These are phyloP conservation scores for Podospora appendiculata DNA, from an alignment of 495 filamentous ascomycete species.

Conservation along the genomic window DNA sequence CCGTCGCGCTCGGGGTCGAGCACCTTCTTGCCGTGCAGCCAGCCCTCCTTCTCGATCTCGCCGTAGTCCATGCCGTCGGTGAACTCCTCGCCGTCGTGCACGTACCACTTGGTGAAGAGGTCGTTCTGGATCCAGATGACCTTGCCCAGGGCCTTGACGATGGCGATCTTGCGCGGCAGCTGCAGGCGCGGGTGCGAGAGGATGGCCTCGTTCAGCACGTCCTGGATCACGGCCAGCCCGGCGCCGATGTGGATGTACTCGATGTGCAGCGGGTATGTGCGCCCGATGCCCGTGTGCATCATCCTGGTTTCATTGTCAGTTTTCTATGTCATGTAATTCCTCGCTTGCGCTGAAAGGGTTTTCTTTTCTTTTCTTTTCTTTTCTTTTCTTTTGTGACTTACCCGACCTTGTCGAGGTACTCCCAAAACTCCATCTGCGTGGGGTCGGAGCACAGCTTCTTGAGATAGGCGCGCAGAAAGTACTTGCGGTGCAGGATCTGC, in stretches of 20 bases:
- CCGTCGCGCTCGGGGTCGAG: conserved; percentile 19
- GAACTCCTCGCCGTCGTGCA: conserved; percentile 64
- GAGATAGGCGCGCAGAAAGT: conserved; percentile 66
- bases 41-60: conserved; percentile 56
- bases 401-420: conserved; percentile 73
- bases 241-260: conserved; percentile 71
- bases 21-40: conserved; percentile 38
- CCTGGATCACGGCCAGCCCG: conserved; percentile 61
- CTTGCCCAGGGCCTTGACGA: conserved; percentile 55
- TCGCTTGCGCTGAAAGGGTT: no score
- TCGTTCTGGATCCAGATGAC: conserved; percentile 72
- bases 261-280: conserved; percentile 58
- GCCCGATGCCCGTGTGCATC: conserved; percentile 63
- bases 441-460: conserved; percentile 64
- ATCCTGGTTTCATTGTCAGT: conserved; percentile 32
- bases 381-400: no score
- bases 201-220: conserved; percentile 66
- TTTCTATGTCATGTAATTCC: no score
- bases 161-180: conserved; percentile 55
- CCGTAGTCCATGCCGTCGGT: conserved; percentile 50
- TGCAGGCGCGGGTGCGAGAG: conserved; percentile 59
- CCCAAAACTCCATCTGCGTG: conserved; percentile 66
- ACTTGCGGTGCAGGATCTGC: conserved; percentile 67
- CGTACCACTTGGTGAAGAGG: conserved; percentile 69
- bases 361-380: no score